Evolutionary conservation across 75 land plant species (phyloP).

Genomic region (Pinus tabuliformis): DNA sequence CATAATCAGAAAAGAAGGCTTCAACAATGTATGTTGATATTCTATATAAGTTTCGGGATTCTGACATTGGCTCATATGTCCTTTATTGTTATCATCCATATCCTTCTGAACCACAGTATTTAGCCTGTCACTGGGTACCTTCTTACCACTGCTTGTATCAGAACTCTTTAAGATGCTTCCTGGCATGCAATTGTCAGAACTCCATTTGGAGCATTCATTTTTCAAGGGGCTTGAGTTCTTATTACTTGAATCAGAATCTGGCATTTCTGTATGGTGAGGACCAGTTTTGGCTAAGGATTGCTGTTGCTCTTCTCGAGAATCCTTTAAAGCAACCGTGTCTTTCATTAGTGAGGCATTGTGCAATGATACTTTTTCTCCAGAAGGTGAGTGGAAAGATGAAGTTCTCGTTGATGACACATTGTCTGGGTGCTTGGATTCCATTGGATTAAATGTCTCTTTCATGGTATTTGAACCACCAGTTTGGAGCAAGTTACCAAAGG

Average conservation of each 20-base stretch:
- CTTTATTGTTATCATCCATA: conserved; percentile 2
- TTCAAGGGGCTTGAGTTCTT: not conserved
- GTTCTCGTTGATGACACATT: not conserved
- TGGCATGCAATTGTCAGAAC: not conserved
- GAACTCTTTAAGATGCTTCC: not conserved
- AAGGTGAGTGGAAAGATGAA: not conserved
- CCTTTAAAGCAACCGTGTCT: not conserved
- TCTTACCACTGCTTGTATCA: not conserved
- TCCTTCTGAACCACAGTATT: not conserved
- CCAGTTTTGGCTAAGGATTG: not conserved
- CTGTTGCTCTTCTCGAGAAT: not conserved
- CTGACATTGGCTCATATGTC: not conserved
- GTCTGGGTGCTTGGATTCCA: conserved; percentile 1
- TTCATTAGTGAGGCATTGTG: not conserved
- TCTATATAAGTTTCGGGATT: not conserved
- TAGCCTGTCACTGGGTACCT: not conserved
- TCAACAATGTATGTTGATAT: not conserved
- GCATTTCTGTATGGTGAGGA: not conserved
- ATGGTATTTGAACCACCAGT: not conserved
- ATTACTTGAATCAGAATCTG: not conserved
- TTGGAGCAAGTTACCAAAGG: not conserved
- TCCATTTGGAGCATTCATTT: not conserved
- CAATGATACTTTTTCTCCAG: conserved; percentile 4
- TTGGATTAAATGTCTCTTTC: not conserved
- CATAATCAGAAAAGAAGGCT: not conserved